These are phyloP conservation scores for Aspergillus unguis DNA, from an alignment of 2,329 filamentous ascomycete genomes.

Conservation along the genomic window DNA sequence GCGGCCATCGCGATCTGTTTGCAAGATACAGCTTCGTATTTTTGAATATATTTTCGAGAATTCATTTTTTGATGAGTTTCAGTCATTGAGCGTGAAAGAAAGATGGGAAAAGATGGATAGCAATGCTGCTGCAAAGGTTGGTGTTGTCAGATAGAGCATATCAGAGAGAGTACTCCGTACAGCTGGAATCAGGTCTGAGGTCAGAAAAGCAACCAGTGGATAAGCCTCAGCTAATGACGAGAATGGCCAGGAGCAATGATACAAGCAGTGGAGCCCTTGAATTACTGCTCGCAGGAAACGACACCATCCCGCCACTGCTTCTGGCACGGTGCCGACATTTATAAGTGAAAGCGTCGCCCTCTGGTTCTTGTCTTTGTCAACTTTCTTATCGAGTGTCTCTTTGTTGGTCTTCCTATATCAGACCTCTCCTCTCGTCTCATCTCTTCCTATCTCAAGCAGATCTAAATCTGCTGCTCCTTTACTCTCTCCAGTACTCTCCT, in stretches of 20 bases:
- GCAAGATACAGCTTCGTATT: background rate
- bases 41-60: background rate
- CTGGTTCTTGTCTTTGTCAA: background rate
- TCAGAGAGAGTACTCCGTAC: too few species aligned
- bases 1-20: conserved; percentile 9
- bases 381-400: conserved; percentile 2
- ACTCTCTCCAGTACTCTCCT: background rate
- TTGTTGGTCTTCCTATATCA: background rate
- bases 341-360: too few species aligned
- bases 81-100: background rate
- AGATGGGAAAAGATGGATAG: too few species aligned
- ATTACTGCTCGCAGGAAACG: too few species aligned
- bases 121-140: too few species aligned
- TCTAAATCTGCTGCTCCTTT: conserved; percentile 10
- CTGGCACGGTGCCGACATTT: conserved; percentile 2
- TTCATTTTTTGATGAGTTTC: background rate
- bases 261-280: conserved; percentile 27
- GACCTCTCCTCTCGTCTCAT: background rate
- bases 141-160: too few species aligned
- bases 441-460: background rate
- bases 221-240: conserved; percentile 25
- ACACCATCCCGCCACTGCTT: conserved; percentile 11
- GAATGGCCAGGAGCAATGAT: conserved; percentile 37
- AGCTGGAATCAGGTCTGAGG: too few species aligned
- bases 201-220: too few species aligned